Base-by-base conservation (phyloP, 192 early-diverging fungal genomes). In the Coemansia aciculifera region DNA sequence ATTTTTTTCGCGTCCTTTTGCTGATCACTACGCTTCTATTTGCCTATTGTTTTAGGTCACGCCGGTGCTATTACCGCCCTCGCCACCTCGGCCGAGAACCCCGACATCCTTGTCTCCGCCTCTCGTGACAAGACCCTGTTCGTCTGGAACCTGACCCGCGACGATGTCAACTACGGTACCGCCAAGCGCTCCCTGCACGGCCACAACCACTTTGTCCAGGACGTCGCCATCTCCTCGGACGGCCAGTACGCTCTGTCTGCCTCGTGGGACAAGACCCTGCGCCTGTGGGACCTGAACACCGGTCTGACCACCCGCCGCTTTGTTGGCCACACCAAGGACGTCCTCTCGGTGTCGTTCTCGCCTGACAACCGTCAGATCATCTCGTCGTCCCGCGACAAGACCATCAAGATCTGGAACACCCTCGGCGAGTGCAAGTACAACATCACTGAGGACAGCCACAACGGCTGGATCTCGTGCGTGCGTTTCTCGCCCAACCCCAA, bases 361-460 rank as follows among this genome's bases (percentile, higher is more conserved):
- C 92, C 97, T 34, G 97, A 99, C 85, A 98, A 98, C 92, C 93
- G 96, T 78, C 96, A 98, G 89, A 98, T 99, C 74, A 94, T 99
- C 67, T 97, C 95, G 65, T 94, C 93, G 71, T 96, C 95, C 73
- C 93, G 95, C 82, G 97, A 99, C 87, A 96, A 95, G 91, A 89
- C 89, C 84, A 97, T 99, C 90, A 99, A 98, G 92, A 87, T 99
- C 79, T 99, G 97, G 97, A 98, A 99, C 93, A 99, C 96, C 63
- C 89, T 99, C 37, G 97, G 96, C 76, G 97, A 99, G 87, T 98
- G 97, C 95, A 99, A 99, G 92, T 94, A 90, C 91, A 95, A 90
- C 90, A 92, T 99, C 83, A 89, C 87, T 73, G 92, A 97, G 72
- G 94, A 98, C 74, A 93, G 93, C 75, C 97, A 99, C 94, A 85